These are phyloP conservation scores for Lachnellula subtilissima DNA, from an alignment of 2,329 filamentous ascomycete genomes.

Conservation along the genomic window DNA sequence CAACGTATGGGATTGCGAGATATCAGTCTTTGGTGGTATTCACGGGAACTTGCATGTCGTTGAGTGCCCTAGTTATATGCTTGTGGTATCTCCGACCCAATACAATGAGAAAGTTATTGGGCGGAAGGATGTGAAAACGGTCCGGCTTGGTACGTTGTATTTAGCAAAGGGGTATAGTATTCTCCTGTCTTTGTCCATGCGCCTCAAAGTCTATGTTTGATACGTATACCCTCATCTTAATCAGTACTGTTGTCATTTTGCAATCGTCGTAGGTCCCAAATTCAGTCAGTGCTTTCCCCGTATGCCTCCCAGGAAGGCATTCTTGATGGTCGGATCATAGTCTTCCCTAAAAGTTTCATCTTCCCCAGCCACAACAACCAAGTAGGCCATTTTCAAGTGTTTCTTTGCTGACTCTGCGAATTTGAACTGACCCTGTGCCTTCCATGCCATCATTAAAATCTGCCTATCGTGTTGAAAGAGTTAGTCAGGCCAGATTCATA, in stretches of 20 bases:
- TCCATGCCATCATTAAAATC: background rate
- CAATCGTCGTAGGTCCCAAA: too few species aligned
- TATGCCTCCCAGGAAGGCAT: too few species aligned
- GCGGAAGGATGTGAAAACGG: background rate
- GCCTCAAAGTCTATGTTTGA: background rate
- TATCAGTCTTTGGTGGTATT: slow-evolving; percentile 20
- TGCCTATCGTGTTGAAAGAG: background rate
- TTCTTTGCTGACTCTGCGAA: background rate
- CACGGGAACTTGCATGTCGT: slow-evolving; percentile 19
- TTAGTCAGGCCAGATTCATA: background rate
- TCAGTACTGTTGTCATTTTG: too few species aligned
- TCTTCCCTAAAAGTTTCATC: background rate
- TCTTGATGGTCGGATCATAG: too few species aligned
- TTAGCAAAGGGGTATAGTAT: background rate
- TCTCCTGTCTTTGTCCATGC: background rate
- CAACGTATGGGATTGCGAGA: slow-evolving; percentile 14
- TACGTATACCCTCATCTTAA: too few species aligned
- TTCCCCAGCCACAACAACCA: background rate
- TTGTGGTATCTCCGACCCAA: slow-evolving; percentile 7
- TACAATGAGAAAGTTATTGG: background rate
- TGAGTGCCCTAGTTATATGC: slow-evolving; percentile 12
- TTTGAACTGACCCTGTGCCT: background rate
- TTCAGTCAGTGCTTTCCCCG: too few species aligned
- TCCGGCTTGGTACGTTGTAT: too few species aligned
- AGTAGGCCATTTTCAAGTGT: background rate